Percentiles rank a stretch among this genome's conserved stretches.
Conservation (phyloP, 2,329 filamentous ascomycete genomes). For the Penicillium sp. region DNA sequence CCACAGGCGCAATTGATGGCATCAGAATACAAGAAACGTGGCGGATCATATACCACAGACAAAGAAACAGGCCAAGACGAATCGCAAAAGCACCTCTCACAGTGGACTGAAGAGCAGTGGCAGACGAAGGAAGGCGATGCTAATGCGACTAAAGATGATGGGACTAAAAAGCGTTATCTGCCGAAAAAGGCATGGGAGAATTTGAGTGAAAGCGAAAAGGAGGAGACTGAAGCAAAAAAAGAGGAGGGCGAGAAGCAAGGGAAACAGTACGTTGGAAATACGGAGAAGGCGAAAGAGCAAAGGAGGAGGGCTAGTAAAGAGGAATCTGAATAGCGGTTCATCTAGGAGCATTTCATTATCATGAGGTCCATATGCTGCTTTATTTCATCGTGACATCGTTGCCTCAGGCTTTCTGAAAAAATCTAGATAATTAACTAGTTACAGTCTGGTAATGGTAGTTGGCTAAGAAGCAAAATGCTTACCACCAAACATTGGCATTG, state of each 20-base stretch:
- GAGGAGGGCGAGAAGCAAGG: conserved; percentile 41
- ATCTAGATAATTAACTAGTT: too few relatives aligned
- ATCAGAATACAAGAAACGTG: conserved; percentile 46
- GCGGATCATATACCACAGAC: conserved; percentile 44
- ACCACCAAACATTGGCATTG: too few relatives aligned
- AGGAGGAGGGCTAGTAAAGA: conserved; percentile 35
- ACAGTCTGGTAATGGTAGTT: too few relatives aligned
- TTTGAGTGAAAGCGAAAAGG: conserved; percentile 44
- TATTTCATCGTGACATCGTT: too few relatives aligned
- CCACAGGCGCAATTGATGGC: conserved; percentile 45
- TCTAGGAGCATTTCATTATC: neutral
- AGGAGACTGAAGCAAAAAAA: conserved; percentile 21
- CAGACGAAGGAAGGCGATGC: conserved; percentile 48
- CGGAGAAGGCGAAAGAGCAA: conserved; percentile 37
- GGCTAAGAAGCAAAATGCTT: too few relatives aligned
- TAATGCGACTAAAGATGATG: conserved; percentile 42
- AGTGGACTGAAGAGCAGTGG: conserved; percentile 49
- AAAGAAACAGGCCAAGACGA: conserved; percentile 41
- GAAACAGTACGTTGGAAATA: conserved; percentile 44
- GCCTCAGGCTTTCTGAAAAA: too few relatives aligned
- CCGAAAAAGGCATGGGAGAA: conserved; percentile 49
- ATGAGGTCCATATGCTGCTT: too few relatives aligned
- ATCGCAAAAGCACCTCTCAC: conserved; percentile 41
- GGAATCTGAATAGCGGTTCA: conserved; percentile 20
- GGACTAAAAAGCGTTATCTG: conserved; percentile 42